Conservation (phyloP, 1,139 yeast species). For the Schizosaccharomyces versatilis region DNA sequence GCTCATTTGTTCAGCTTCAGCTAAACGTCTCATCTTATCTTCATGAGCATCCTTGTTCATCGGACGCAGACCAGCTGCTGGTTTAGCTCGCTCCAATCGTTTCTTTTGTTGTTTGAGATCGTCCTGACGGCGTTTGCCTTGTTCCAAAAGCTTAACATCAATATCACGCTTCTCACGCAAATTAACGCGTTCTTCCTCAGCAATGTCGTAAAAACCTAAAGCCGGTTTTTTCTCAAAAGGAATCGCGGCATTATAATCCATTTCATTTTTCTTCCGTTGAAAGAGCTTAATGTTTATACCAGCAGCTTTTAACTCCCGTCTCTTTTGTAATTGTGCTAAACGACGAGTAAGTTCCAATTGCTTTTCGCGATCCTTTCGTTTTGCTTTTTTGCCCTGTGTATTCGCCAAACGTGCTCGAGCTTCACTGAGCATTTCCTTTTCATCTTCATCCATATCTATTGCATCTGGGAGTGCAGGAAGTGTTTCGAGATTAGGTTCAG, state of each 20-base stretch:
- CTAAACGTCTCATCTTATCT: conserved; percentile 1
- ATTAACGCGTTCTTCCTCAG: conserved; percentile 26
- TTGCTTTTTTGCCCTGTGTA: conserved; percentile 88
- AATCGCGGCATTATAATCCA: conserved; percentile 67
- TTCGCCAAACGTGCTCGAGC: conserved; percentile 81
- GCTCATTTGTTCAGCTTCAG: conserved; percentile 21
- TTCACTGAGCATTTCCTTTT: conserved; percentile 76
- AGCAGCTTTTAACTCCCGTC: conserved; percentile 70
- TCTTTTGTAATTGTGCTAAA: conserved; percentile 52
- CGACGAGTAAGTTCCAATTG: conserved; percentile 54
- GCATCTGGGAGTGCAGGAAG: conserved; percentile 66
- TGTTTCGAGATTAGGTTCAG: conserved; percentile 57
- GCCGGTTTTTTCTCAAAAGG: conserved; percentile 60
- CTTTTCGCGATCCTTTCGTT: conserved; percentile 69
- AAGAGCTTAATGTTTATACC: conserved; percentile 31
- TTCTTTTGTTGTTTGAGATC: not conserved
- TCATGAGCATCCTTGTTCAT: conserved; percentile 2
- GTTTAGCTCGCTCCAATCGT: not conserved
- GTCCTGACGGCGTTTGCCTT: not conserved
- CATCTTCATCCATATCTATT: conserved; percentile 66
- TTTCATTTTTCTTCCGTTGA: conserved; percentile 32
- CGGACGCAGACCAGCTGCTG: not conserved
- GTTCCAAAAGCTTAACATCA: conserved; percentile 27
- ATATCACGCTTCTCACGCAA: conserved; percentile 23
- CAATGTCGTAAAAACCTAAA: conserved; percentile 46